Percentiles rank a stretch among this genome's conserved stretches.
Evolutionary conservation across 176 grass and related monocot species (phyloP).

Genomic region (Eragrostis nindensis): DNA sequence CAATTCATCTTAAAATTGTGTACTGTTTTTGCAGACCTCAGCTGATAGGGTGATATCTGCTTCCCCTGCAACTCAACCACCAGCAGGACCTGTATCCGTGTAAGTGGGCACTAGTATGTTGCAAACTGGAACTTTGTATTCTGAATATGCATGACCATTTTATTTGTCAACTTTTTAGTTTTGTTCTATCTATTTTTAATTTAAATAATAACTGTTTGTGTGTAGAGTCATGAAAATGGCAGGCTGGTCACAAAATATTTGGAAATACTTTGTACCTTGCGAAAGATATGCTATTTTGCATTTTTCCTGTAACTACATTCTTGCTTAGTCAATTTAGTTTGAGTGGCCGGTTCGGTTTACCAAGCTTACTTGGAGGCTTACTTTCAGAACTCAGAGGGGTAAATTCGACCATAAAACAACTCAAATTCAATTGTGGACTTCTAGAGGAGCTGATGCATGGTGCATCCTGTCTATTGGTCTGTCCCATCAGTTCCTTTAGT

Average conservation of each 20-base stretch:
- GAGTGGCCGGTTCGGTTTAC: neutral
- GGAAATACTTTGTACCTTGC: neutral
- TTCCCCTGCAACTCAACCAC: constrained; percentile 53
- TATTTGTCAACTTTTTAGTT: neutral
- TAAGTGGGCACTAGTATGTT: constrained; percentile 28
- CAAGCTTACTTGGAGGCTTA: neutral
- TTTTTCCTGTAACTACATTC: neutral
- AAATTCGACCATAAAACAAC: neutral
- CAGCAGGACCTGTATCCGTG: constrained; percentile 49
- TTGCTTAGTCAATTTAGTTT: neutral
- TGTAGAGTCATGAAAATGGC: neutral
- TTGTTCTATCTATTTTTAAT: too few relatives aligned
- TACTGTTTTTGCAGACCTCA: neutral
- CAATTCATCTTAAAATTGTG: constrained; percentile 18
- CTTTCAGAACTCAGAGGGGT: too few relatives aligned
- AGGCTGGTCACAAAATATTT: neutral
- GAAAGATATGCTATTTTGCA: neutral
- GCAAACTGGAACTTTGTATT: neutral
- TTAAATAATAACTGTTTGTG: neutral
- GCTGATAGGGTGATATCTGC: constrained; percentile 15
- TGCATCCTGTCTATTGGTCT: too few relatives aligned
- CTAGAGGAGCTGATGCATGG: too few relatives aligned
- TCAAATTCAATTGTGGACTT: neutral
- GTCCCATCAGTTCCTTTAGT: too few relatives aligned
- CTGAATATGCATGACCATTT: neutral